phyloP scores from a whole-genome alignment of 345 rosid genomes.

The Murraya koenigii region DNA sequence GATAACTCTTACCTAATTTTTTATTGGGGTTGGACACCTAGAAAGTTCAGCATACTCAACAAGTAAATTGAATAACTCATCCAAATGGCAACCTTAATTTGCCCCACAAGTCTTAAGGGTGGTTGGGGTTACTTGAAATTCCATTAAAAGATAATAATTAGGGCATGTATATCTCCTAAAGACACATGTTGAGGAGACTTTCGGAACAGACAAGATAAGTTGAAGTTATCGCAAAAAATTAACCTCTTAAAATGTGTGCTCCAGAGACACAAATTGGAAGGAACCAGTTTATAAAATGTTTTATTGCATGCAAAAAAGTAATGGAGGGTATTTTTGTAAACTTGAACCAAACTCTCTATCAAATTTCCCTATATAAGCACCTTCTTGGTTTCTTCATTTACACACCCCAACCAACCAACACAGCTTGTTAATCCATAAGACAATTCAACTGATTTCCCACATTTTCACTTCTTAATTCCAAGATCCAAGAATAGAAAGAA shows the following conservation, averaged over 20 bases:
- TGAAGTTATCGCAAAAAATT: neutral
- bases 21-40: neutral
- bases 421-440: neutral
- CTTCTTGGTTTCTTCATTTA: neutral
- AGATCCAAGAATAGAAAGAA: neutral
- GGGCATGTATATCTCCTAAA: neutral
- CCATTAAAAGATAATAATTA: neutral
- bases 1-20: constrained; percentile 7
- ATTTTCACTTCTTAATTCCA: neutral
- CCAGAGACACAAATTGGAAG: no score
- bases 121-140: neutral
- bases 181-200: neutral
- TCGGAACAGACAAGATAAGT: neutral
- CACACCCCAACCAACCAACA: neutral
- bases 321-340: constrained; percentile 20
- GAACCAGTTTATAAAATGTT: no score
- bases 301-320: no score
- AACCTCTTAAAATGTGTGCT: neutral
- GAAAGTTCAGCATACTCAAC: constrained; percentile 15
- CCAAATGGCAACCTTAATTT: neutral
- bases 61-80: neutral
- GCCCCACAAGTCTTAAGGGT: neutral
- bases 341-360: neutral
- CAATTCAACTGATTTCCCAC: neutral
- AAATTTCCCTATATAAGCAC: constrained; percentile 15